Percentiles rank a stretch among this genome's conserved stretches.
Conservation (phyloP, 2,329 filamentous ascomycete genomes). For the Monascus ruber region DNA sequence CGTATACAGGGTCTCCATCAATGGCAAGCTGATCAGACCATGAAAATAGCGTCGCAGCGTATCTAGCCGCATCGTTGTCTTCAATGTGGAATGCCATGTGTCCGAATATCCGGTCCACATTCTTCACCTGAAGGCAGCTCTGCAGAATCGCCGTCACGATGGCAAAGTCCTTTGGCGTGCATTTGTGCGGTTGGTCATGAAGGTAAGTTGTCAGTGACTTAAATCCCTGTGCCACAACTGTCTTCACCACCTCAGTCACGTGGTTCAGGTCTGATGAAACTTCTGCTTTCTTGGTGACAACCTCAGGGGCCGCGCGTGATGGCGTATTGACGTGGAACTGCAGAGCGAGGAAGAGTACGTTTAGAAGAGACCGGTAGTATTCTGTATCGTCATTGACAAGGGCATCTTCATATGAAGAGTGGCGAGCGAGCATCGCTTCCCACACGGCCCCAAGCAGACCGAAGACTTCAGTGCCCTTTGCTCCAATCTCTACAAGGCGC, state of each 20-base stretch:
- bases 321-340: slow-evolving; percentile 36
- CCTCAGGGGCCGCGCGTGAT: slow-evolving; percentile 23
- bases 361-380: slow-evolving; percentile 76
- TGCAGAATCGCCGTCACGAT: slow-evolving; percentile 82
- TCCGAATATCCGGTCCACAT: slow-evolving; percentile 58
- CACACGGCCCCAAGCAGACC: slow-evolving; percentile 47
- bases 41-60: slow-evolving; percentile 77
- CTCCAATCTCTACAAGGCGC: slow-evolving; percentile 52
- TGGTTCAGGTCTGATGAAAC: slow-evolving; percentile 40
- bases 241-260: slow-evolving; percentile 68
- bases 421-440: slow-evolving; percentile 46
- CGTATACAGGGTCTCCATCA: slow-evolving; percentile 77
- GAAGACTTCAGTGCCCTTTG: slow-evolving; percentile 40
- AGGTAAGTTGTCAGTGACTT: slow-evolving; percentile 68
- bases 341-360: slow-evolving; percentile 72
- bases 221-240: slow-evolving; percentile 72
- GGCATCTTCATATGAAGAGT: slow-evolving; percentile 48
- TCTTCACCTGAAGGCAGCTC: slow-evolving; percentile 66
- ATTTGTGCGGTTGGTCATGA: slow-evolving; percentile 58
- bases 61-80: slow-evolving; percentile 60
- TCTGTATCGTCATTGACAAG: slow-evolving; percentile 46
- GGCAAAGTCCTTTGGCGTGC: slow-evolving; percentile 68
- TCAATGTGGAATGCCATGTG: slow-evolving; percentile 59
- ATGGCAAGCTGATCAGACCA: slow-evolving; percentile 79
- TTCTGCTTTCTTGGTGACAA: slow-evolving; percentile 24